A percentile compares a stretch with the other conserved stretches of the same genome.
phyloP scores from a whole-genome alignment of 108 stramenopile species.

The Craspedostauros australis region DNA sequence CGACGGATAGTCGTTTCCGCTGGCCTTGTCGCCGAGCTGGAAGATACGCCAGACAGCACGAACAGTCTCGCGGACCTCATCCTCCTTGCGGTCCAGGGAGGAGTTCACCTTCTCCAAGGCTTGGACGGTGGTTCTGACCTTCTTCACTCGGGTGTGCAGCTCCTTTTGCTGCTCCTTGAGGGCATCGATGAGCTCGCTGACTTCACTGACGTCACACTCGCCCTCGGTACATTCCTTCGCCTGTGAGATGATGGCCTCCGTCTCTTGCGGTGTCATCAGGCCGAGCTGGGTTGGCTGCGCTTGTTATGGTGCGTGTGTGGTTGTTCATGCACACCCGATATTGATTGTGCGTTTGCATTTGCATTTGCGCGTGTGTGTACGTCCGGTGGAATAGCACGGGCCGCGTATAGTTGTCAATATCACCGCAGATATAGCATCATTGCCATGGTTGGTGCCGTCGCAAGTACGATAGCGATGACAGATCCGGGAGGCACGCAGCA shows the following conservation, averaged over 20 bases:
- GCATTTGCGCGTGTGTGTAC: too few species aligned
- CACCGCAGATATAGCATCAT: too few species aligned
- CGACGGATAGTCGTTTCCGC: slow-evolving; percentile 70
- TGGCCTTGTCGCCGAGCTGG: slow-evolving; percentile 56
- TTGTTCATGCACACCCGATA: too few species aligned
- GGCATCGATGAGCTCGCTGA: slow-evolving; percentile 47
- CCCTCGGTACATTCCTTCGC: slow-evolving; percentile 54
- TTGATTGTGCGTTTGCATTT: too few species aligned
- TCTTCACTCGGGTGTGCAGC: slow-evolving; percentile 38
- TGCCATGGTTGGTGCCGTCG: too few species aligned
- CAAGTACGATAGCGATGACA: too few species aligned
- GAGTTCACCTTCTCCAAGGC: slow-evolving; percentile 53
- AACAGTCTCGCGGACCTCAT: slow-evolving; percentile 67
- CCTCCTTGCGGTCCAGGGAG: slow-evolving; percentile 36
- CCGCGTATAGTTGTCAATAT: too few species aligned
- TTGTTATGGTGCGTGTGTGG: too few species aligned
- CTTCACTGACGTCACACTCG: slow-evolving; percentile 68
- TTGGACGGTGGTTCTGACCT: slow-evolving; percentile 53
- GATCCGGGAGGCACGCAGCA: too few species aligned
- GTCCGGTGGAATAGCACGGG: too few species aligned
- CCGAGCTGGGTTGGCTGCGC: not conserved
- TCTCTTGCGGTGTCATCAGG: slow-evolving; percentile 57
- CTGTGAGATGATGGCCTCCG: slow-evolving; percentile 40
- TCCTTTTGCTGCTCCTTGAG: slow-evolving; percentile 71
- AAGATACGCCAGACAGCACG: slow-evolving; percentile 73